A percentile compares a stretch with the other conserved stretches of the same genome.
These are phyloP conservation scores for Penicillium sp. DNA, from an alignment of 2,329 filamentous ascomycete species.

Conservation along the genomic window DNA sequence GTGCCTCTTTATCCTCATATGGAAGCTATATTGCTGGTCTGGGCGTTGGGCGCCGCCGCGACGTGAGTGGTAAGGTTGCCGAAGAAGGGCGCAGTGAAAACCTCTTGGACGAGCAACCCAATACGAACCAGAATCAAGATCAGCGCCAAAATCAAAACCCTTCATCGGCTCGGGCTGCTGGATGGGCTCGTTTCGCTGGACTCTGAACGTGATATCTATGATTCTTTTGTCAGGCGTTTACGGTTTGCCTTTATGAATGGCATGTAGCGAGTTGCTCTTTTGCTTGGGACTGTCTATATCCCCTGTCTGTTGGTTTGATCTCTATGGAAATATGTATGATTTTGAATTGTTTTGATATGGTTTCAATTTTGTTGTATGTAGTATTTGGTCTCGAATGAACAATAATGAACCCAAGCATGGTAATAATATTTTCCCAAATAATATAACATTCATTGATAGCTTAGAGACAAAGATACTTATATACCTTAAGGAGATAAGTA, in stretches of 20 bases:
- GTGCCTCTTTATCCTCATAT: slow-evolving; percentile 38
- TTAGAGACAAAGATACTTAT: too few species aligned
- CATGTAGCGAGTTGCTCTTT: slow-evolving; percentile 20
- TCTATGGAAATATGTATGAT: slow-evolving; percentile 9
- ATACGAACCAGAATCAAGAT: slow-evolving; percentile 12
- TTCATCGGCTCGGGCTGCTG: slow-evolving; percentile 38
- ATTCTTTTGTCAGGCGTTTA: slow-evolving; percentile 14
- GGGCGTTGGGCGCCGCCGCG: slow-evolving; percentile 47
- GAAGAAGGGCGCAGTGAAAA: slow-evolving; percentile 45
- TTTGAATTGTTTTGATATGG: slow-evolving; percentile 5
- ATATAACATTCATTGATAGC: too few species aligned
- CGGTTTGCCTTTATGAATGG: slow-evolving; percentile 15
- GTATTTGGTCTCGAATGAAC: neutral
- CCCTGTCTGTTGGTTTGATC: slow-evolving; percentile 4
- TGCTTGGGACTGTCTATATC: slow-evolving; percentile 6
- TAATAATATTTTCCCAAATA: too few species aligned
- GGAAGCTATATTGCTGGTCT: slow-evolving; percentile 45
- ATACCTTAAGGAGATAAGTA: too few species aligned
- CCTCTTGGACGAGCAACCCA: slow-evolving; percentile 13
- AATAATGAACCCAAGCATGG: neutral
- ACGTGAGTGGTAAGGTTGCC: slow-evolving; percentile 49
- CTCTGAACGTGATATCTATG: slow-evolving; percentile 9
- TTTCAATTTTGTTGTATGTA: slow-evolving; percentile 7
- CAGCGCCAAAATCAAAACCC: slow-evolving; percentile 17
- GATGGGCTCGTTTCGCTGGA: slow-evolving; percentile 49